Conservation (phyloP, 441 rosid genomes). For the Corymbia calophylla region DNA sequence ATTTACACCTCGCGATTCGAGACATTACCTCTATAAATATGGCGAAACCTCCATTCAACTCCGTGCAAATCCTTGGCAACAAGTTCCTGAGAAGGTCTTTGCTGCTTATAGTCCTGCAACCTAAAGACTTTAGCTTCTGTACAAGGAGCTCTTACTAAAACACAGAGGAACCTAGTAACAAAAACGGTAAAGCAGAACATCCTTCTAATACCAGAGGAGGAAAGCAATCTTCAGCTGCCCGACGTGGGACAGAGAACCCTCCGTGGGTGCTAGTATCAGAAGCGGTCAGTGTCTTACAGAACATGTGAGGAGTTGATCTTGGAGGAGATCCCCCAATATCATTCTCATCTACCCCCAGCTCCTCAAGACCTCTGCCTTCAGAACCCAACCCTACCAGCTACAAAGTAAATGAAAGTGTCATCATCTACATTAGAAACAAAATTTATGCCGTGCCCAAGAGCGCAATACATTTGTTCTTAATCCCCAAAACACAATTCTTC, state of each 20-base stretch:
- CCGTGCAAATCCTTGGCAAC: constrained; percentile 93
- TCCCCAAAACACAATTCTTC: background rate
- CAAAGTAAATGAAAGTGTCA: constrained; percentile 4
- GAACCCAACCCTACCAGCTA: constrained; percentile 45
- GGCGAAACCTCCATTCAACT: constrained; percentile 89
- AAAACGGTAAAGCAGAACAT: background rate
- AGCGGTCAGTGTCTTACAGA: constrained; percentile 90
- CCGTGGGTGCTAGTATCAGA: constrained; percentile 98
- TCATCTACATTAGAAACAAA: constrained; percentile 2
- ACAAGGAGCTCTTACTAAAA: background rate
- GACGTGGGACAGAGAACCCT: constrained; percentile 85
- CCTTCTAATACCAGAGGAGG: constrained; percentile 58
- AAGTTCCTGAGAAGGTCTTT: constrained; percentile 94
- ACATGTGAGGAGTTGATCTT: constrained; percentile 79
- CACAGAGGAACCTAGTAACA: background rate
- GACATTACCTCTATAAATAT: constrained; percentile 79
- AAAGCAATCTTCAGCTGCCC: constrained; percentile 92
- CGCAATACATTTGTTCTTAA: background rate
- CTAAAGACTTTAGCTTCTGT: background rate
- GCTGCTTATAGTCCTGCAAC: constrained; percentile 80
- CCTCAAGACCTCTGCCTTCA: constrained; percentile 43
- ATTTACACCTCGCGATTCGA: background rate
- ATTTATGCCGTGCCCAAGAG: background rate
- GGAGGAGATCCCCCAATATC: constrained; percentile 43
- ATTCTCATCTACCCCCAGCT: constrained; percentile 43